Base-by-base conservation (phyloP, 2,329 filamentous ascomycete genomes). In the Endoconidiophora polonica region DNA sequence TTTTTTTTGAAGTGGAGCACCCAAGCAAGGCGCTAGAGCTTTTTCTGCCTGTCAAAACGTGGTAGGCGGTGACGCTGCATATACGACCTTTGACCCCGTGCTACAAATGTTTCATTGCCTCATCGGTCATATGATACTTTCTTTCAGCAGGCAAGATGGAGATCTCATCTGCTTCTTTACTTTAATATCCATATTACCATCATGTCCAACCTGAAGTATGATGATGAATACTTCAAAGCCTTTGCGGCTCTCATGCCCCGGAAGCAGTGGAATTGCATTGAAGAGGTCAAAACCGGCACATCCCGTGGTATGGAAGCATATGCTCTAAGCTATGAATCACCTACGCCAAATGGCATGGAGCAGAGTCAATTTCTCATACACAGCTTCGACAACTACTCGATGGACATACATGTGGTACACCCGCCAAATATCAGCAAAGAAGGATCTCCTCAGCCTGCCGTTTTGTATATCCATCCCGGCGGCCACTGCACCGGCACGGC, bases 401-500 rank as follows among this genome's bases (percentile, higher is more conserved):
- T 59, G 38, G 49, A 46, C 16, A 20, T 60, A 7, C 52, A 54
- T 4, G 29, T 4, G 7, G 29, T 33, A 33, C 29, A 33, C 29
- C 29, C 47, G 54, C 2, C 50, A 48, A 3, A 40, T 50, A 5
- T 41, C 48, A 6, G 41, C 44, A 16, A 14, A 37, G 12, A 23
- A n/a, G 6, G 23, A n/a, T 2, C 20, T 5, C 49, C 53, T 2
- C 50, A 50, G 42, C 57, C 60, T 4, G 64, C 62, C 7, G 57
- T 68, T 12, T 49, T 65, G 14, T 63, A 67, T 54, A 52, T 63
- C 26, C 67, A 71, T 52, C 66, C 66, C 29, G 68, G 68, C 14
- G 68, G 67, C 22, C 63, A 65, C 53, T 59, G 69, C 24, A 52
- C 57, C 1, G 58, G 64, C 5, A 56, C 54, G 10, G 58, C 63